These are phyloP conservation scores for Torrubiellomyces zombiae DNA, from an alignment of 2,329 filamentous ascomycete genomes.

Conservation along the genomic window DNA sequence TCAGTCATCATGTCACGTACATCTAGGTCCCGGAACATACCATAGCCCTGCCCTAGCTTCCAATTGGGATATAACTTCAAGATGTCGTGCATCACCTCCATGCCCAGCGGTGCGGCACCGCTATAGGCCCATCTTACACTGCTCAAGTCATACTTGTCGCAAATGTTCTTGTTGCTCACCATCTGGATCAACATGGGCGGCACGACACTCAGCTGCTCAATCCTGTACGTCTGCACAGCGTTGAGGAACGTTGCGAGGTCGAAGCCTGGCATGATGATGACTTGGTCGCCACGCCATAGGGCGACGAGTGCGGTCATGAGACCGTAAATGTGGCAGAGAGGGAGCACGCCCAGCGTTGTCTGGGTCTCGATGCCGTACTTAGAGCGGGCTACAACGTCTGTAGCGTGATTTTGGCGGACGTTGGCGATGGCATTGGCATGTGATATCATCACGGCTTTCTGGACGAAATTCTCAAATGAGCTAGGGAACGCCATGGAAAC, in stretches of 20 bases:
- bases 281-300: slow-evolving; percentile 55
- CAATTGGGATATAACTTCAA: slow-evolving; percentile 45
- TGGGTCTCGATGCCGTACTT: slow-evolving; percentile 21
- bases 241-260: slow-evolving; percentile 49
- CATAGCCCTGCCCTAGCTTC: slow-evolving; percentile 56
- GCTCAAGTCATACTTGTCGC: slow-evolving; percentile 51
- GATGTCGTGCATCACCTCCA: slow-evolving; percentile 49
- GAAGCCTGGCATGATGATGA: slow-evolving; percentile 60
- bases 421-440: slow-evolving; percentile 69
- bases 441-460: slow-evolving; percentile 76
- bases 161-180: slow-evolving; percentile 41
- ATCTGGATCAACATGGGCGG: slow-evolving; percentile 66
- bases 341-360: slow-evolving; percentile 50
- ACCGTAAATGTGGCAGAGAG: slow-evolving; percentile 70
- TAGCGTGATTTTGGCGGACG: slow-evolving; percentile 42
- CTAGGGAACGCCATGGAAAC: background rate
- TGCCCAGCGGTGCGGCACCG: slow-evolving; percentile 58
- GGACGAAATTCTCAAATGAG: slow-evolving; percentile 3
- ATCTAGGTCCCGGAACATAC: slow-evolving; percentile 18
- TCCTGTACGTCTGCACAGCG: slow-evolving; percentile 52
- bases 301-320: slow-evolving; percentile 51
- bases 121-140: slow-evolving; percentile 50
- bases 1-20: accelerated
- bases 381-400: slow-evolving; percentile 20
- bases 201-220: slow-evolving; percentile 51